phyloP scores from a whole-genome alignment of 2,329 filamentous ascomycete genomes.

The Aspergillus fumigatiaffinis region DNA sequence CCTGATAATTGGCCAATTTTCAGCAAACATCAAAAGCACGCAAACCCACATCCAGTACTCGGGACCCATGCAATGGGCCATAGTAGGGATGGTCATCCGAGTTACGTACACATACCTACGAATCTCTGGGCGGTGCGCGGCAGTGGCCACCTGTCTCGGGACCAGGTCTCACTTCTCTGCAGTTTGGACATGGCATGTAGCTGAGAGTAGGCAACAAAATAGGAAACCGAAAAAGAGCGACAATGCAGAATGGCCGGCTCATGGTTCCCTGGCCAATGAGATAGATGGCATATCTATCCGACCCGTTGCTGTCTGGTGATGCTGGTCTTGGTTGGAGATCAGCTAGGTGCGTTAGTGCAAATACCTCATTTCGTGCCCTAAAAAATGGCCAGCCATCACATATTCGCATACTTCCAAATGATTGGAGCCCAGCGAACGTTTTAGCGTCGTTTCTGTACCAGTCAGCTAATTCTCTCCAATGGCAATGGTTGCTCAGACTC shows the following conservation, averaged over 20 bases:
- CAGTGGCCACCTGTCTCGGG: neutral
- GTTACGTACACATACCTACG: neutral
- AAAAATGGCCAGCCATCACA: neutral
- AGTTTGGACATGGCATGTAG: neutral
- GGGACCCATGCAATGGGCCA: no score
- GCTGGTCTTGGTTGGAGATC: neutral
- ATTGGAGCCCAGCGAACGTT: neutral
- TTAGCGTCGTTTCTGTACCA: neutral
- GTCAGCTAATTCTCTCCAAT: neutral
- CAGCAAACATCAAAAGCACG: neutral
- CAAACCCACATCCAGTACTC: no score
- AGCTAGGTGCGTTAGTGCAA: neutral
- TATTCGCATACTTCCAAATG: neutral
- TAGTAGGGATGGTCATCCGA: neutral
- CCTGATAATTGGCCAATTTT: neutral
- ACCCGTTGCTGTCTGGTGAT: neutral
- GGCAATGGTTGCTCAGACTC: neutral
- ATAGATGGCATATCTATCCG: neutral
- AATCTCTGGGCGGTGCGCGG: neutral
- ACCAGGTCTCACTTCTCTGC: neutral
- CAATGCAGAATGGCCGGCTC: neutral
- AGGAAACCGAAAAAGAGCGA: neutral
- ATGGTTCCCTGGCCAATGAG: neutral
- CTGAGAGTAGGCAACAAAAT: neutral
- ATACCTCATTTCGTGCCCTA: no score